Conservation (phyloP, 1,284 basidiomycete genomes). For the Austroboletus niveus region DNA sequence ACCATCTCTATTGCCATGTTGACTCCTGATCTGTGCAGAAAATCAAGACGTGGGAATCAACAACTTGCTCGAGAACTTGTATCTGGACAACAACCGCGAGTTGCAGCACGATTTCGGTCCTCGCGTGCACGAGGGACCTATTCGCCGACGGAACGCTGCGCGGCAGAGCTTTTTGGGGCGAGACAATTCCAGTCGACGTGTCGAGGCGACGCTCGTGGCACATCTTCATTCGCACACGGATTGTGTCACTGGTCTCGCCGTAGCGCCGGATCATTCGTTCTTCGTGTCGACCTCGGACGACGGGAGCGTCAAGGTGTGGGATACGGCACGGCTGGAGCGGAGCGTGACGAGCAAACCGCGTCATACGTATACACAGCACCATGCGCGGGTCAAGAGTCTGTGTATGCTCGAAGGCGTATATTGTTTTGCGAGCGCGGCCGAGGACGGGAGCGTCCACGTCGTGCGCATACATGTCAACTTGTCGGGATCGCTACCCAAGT, state of each 20-base stretch:
- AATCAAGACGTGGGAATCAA: constrained; percentile 85
- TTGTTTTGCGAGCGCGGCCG: constrained; percentile 86
- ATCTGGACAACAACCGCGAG: constrained; percentile 82
- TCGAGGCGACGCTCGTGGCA: constrained; percentile 78
- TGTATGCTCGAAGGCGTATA: constrained; percentile 83
- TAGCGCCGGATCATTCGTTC: constrained; percentile 93
- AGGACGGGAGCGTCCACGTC: constrained; percentile 84
- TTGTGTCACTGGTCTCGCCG: constrained; percentile 76
- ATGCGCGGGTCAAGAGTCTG: constrained; percentile 75
- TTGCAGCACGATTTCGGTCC: constrained; percentile 89
- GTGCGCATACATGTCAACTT: constrained; percentile 75
- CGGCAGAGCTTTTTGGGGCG: constrained; percentile 63
- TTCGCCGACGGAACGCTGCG: constrained; percentile 69
- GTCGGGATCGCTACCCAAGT: constrained; percentile 67
- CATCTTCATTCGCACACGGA: constrained; percentile 86
- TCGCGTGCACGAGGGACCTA: constrained; percentile 73
- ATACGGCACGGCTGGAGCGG: constrained; percentile 74
- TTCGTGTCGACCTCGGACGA: constrained; percentile 90
- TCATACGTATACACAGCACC: constrained; percentile 76
- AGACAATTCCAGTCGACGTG: constrained; percentile 40
- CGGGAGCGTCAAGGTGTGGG: constrained; percentile 83
- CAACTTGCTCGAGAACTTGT: constrained; percentile 85
- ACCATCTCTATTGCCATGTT: too few relatives aligned
- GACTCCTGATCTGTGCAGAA: constrained; percentile 44
- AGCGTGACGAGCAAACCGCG: constrained; percentile 73